phyloP scores from a whole-genome alignment of 1,284 basidiomycete genomes.

The Mycosarcoma mackinlayi region DNA sequence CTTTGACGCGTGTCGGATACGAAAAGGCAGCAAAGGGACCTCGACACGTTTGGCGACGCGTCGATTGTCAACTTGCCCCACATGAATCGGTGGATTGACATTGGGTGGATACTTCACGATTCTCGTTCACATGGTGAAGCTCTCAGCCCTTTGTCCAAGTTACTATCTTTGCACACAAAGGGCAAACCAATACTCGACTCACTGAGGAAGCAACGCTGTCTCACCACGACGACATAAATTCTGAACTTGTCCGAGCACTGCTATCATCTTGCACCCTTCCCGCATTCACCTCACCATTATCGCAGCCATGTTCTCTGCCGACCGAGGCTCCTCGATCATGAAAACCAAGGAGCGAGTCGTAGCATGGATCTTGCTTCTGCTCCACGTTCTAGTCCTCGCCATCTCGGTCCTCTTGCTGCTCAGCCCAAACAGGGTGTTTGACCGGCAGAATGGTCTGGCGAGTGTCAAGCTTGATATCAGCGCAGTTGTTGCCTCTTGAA shows the following conservation, averaged over 20 bases:
- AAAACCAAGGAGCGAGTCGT: constrained; percentile 29
- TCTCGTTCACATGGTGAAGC: no score
- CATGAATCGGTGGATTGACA: no score
- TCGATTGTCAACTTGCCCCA: background rate
- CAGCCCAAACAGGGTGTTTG: constrained; percentile 30
- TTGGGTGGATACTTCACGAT: no score
- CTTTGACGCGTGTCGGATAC: background rate
- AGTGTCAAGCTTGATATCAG: constrained; percentile 24
- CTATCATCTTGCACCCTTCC: no score
- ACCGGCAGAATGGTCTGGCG: constrained; percentile 22
- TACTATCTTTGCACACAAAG: no score
- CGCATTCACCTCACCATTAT: background rate
- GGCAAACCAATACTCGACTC: no score
- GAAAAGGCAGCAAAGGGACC: constrained; percentile 19
- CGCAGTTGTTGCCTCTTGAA: background rate
- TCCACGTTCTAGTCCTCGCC: constrained; percentile 18
- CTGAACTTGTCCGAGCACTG: no score
- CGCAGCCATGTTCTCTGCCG: background rate
- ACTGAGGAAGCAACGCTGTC: no score
- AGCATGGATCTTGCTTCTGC: constrained; percentile 25
- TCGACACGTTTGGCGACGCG: constrained; percentile 26
- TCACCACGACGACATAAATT: background rate
- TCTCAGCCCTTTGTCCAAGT: no score
- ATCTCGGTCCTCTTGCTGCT: constrained; percentile 23
- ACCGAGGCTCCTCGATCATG: background rate